These are phyloP conservation scores for Aphanoascus verrucosus DNA, from an alignment of 2,329 filamentous ascomycete genomes.

Conservation along the genomic window DNA sequence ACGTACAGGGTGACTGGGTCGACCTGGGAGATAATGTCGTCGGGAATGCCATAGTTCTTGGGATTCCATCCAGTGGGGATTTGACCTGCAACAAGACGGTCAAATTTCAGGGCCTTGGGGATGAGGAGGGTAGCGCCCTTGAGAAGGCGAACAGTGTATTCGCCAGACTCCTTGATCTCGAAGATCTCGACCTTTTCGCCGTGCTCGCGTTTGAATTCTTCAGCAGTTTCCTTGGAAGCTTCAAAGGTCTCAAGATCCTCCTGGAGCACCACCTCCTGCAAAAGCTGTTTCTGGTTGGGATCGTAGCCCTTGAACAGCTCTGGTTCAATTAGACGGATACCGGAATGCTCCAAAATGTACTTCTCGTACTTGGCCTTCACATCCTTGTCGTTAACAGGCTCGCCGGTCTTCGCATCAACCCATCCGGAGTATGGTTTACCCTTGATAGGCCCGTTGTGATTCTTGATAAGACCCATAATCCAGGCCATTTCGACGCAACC, in stretches of 20 bases:
- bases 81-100: conserved; percentile 93
- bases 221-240: conserved; percentile 89
- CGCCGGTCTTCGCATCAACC: conserved; percentile 88
- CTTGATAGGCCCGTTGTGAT: conserved; percentile 93
- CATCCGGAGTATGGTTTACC: conserved; percentile 91
- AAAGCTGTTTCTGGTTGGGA: conserved; percentile 94
- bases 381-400: conserved; percentile 96
- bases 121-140: conserved; percentile 93
- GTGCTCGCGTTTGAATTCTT: conserved; percentile 95
- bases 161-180: conserved; percentile 83
- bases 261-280: conserved; percentile 95
- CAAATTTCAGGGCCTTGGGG: conserved; percentile 92
- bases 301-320: conserved; percentile 96
- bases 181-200: conserved; percentile 97
- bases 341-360: conserved; percentile 87
- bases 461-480: conserved; percentile 99
- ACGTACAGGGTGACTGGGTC: conserved; percentile 94
- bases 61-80: conserved; percentile 96
- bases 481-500: conserved; percentile 99
- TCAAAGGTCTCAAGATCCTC: conserved; percentile 97
- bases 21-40: conserved; percentile 95
- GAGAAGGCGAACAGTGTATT: conserved; percentile 88
- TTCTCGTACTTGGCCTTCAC: conserved; percentile 97
- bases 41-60: conserved; percentile 88
- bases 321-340: conserved; percentile 94